A percentile compares a stretch with the other conserved stretches of the same genome.
Evolutionary conservation across 176 grass and related monocot species (phyloP).

Genomic region (Musa beccarii): DNA sequence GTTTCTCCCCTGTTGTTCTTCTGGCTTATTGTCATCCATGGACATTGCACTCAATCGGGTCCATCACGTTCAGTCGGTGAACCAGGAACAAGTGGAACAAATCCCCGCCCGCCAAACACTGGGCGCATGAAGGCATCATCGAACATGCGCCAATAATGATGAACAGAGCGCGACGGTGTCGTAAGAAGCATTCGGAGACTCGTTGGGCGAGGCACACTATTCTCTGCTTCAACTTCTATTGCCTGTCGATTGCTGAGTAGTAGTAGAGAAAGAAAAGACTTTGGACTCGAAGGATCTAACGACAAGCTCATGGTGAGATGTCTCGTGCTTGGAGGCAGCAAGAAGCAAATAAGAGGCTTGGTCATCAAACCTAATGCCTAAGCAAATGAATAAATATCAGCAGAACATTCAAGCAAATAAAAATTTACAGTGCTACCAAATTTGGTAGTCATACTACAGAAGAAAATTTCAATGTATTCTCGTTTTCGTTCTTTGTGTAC

Average conservation of each 20-base stretch:
- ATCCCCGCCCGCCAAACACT: conserved; percentile 71
- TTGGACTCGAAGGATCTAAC: conserved; percentile 57
- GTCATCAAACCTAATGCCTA: conserved; percentile 87
- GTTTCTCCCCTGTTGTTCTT: neutral
- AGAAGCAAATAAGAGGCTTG: conserved; percentile 56
- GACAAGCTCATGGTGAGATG: conserved; percentile 42
- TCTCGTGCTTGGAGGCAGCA: conserved; percentile 33
- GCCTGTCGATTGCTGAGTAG: conserved; percentile 23
- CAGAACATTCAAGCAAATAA: neutral
- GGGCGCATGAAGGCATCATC: conserved; percentile 72
- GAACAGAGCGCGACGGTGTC: conserved; percentile 47
- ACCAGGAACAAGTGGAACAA: conserved; percentile 53
- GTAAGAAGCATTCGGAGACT: conserved; percentile 62
- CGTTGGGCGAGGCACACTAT: conserved; percentile 38
- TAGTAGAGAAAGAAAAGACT: conserved; percentile 47
- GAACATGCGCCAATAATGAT: conserved; percentile 85
- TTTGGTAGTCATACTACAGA: no score
- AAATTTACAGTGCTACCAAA: neutral
- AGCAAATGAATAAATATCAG: neutral
- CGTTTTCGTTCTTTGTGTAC: no score
- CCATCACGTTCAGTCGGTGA: conserved; percentile 32
- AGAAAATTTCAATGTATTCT: no score
- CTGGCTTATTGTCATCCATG: conserved; percentile 18
- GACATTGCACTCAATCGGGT: conserved; percentile 20
- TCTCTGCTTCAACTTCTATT: conserved; percentile 16